Evolutionary conservation across 192 early-diverging fungal genomes (phyloP), one percentile per base, ranked within the genome.

Genomic region (Coemansia sp.): DNA sequence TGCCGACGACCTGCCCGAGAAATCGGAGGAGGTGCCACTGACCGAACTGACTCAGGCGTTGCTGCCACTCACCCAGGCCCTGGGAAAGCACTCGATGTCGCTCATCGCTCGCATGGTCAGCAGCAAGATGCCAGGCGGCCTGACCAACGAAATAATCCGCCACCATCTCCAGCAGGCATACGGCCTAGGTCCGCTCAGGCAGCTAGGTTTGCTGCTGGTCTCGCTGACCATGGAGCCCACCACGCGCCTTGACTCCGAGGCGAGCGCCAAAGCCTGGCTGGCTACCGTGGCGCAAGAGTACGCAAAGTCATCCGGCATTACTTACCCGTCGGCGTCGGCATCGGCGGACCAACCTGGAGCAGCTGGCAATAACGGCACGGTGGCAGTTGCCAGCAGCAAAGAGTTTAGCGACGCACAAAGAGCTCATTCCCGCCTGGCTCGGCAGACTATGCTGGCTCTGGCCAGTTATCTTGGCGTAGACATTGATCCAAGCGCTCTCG

Each of bases 101-200:
- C 84, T 94, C 61, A 78, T 96, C 29, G 86, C 91, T 66, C 90
- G 92, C 77, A 76, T 98, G 85, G 87, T 96, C 46, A 84, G 84
- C 75, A 77, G 84, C 68, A 98, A 98, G 88, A 93, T 98, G 92
- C 94, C 96, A 61, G 95, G 91, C 80, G 93, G 94, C 50, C 92
- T 96, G 72, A 86, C 89, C 15, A 89, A 58, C 31, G 55, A 91
- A 62, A 85, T 86, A 10, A 85, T 87, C 7, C 59, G 94, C 85
- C 76, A 82, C 20, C 91, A 95, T 83, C 84, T 97, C 63, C 72
- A 85, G 56, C 78, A 78, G 5, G 29, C 80, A 86, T 67, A 88
- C 92, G 79, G 84, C 90, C 31, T 85, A 80, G 42, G 75, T 86
- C 68, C 77, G 83, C 29, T 62, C 89, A 38, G 76, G 79, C 65